Evolutionary conservation across 2,329 filamentous ascomycete species (phyloP).

Genomic region (Dothideomycetes sp.): DNA sequence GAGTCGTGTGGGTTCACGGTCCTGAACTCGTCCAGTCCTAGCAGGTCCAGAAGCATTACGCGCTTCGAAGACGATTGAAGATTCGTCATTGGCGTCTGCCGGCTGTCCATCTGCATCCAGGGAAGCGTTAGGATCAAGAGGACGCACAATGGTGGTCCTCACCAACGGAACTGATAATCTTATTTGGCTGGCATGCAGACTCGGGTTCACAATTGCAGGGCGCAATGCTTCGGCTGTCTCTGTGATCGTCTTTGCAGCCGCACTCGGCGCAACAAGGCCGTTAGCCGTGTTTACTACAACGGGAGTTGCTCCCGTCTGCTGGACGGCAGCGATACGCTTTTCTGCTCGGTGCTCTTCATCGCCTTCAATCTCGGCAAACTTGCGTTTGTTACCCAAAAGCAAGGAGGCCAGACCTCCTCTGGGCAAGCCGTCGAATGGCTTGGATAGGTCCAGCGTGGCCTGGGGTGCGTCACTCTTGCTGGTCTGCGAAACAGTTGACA

Average conservation of each 20-base stretch:
- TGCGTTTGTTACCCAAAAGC: conserved; percentile 87
- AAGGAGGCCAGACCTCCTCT: conserved; percentile 79
- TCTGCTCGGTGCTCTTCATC: conserved; percentile 60
- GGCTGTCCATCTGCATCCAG: conserved; percentile 31
- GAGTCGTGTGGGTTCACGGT: conserved; percentile 75
- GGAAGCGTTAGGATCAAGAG: conserved; percentile 54
- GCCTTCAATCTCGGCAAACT: conserved; percentile 61
- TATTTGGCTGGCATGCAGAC: conserved; percentile 71
- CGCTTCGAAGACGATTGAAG: conserved; percentile 68
- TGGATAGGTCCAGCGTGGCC: conserved; percentile 79
- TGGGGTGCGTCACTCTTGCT: conserved; percentile 61
- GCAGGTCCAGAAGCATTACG: conserved; percentile 63
- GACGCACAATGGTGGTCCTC: conserved; percentile 70
- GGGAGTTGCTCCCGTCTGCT: conserved; percentile 56
- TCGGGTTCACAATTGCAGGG: conserved; percentile 76
- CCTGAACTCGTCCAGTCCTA: conserved; percentile 49
- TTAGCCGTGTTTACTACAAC: conserved; percentile 70
- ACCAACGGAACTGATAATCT: conserved; percentile 82
- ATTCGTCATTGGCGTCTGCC: conserved; percentile 47
- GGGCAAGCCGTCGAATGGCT: conserved; percentile 86
- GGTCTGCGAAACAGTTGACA: conserved; percentile 53
- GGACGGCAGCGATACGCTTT: conserved; percentile 50
- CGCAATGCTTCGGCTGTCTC: conserved; percentile 72
- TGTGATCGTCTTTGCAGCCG: conserved; percentile 52
- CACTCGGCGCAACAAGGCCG: conserved; percentile 66